A percentile compares a stretch with the other conserved stretches of the same genome.
These are phyloP conservation scores for Rhodotorula sp. DNA, from an alignment of 1,284 basidiomycete species.

Conservation along the genomic window DNA sequence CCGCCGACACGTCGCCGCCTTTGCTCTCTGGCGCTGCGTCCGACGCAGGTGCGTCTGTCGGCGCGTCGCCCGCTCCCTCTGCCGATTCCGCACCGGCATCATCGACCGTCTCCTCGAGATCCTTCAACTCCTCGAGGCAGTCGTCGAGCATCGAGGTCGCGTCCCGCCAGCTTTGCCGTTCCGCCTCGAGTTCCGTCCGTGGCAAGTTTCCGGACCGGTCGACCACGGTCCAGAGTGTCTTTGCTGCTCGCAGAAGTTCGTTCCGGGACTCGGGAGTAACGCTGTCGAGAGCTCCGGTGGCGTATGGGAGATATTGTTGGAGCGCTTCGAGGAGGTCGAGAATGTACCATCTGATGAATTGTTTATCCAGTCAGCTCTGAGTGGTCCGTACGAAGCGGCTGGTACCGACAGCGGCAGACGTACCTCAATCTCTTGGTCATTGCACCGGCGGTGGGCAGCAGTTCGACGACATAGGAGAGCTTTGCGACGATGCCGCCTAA, in stretches of 20 bases:
- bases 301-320: slow-evolving; percentile 5
- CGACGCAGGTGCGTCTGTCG: neutral
- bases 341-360: slow-evolving; percentile 11
- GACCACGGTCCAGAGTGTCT: slow-evolving; percentile 23
- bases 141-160: slow-evolving; percentile 28
- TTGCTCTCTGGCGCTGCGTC: neutral
- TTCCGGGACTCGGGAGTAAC: slow-evolving; percentile 11
- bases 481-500: slow-evolving; percentile 14
- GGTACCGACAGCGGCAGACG: neutral
- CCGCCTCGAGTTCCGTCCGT: slow-evolving; percentile 19
- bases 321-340: slow-evolving; percentile 19
- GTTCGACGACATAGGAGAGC: slow-evolving; percentile 12
- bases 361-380: neutral
- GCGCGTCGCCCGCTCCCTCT: neutral
- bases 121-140: slow-evolving; percentile 12
- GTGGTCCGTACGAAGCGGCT: neutral
- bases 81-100: neutral
- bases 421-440: slow-evolving; percentile 16
- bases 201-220: slow-evolving; percentile 17
- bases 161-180: slow-evolving; percentile 22
- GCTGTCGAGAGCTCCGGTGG: neutral
- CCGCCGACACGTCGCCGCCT: neutral
- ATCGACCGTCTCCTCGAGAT: slow-evolving; percentile 3
- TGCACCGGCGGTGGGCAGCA: neutral
- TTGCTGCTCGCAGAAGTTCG: slow-evolving; percentile 19